These are phyloP conservation scores for Macrolepiota albuminosa DNA, from an alignment of 768 basidiomycete genomes.

Conservation along the genomic window DNA sequence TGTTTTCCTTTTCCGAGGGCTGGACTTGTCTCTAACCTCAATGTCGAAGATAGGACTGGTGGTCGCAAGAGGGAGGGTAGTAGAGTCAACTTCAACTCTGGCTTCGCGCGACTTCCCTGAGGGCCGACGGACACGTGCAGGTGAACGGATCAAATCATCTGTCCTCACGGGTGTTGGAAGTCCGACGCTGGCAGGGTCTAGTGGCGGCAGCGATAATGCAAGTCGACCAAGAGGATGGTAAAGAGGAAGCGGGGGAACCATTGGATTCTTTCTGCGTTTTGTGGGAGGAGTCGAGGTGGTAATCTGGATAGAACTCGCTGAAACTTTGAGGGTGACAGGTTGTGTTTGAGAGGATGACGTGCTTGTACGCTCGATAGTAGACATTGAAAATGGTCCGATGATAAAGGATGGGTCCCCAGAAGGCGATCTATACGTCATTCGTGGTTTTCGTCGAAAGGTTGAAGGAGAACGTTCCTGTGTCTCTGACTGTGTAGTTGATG, in stretches of 20 bases:
- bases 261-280: slow-evolving; percentile 20
- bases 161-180: slow-evolving; percentile 44
- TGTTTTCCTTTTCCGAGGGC: slow-evolving; percentile 45
- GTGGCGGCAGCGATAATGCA: slow-evolving; percentile 60
- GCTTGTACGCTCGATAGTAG: slow-evolving; percentile 3
- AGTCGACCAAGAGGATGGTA: slow-evolving; percentile 65
- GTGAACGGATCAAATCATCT: slow-evolving; percentile 32
- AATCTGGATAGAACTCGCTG: slow-evolving; percentile 4
- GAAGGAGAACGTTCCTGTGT: slow-evolving; percentile 13
- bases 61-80: slow-evolving; percentile 21
- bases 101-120: slow-evolving; percentile 47
- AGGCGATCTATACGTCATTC: slow-evolving; percentile 55
- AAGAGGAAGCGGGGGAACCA: slow-evolving; percentile 47
- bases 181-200: slow-evolving; percentile 55
- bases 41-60: slow-evolving; percentile 30
- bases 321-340: slow-evolving; percentile 5
- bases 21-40: slow-evolving; percentile 38
- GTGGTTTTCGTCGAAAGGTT: slow-evolving; percentile 51
- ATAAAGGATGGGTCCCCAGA: slow-evolving; percentile 25
- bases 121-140: slow-evolving; percentile 41
- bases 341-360: slow-evolving; percentile 10
- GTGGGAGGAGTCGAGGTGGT: background rate
- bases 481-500: slow-evolving; percentile 1
- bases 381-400: slow-evolving; percentile 10
- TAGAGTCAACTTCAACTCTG: slow-evolving; percentile 35